Base-by-base conservation (phyloP, 345 rosid species). In the Chamaenerion angustifolium region DNA sequence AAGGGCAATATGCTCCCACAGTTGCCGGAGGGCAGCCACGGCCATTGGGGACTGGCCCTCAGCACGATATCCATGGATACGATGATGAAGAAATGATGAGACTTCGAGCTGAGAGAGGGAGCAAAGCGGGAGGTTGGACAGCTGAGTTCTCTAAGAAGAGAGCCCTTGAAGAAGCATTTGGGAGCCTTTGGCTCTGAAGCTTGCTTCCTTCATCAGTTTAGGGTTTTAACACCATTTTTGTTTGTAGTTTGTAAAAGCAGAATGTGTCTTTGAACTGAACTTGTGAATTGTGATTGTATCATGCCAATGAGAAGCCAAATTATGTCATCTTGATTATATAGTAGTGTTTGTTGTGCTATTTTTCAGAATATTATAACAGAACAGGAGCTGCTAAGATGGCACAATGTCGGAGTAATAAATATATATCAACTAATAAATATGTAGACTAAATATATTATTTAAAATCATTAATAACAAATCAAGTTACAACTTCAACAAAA, bases 151-250 rank as follows among this genome's bases (percentile, higher is more conserved):
- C 82, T 76, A 88, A 68, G 80, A 93, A 63, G 70, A 80, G 95
- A 58, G 83, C 94, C 46, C 62, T 88, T 11, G 96, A 88, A 73
- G 99, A 93, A 73, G 99, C 95, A 53, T 85, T 88, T 66, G 72
- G 81, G 1, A 74, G 85, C 78, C 68, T 93, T 64, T 93, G 95
- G 94, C 55, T 88, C 58, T 92, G 69, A 77, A 45, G 45, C 55
- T 49, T 3, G 8, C 19, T 17, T 54, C 4, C 40, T 14, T n/a
- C n/a, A n/a, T 16, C 44, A 1, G 4, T 31, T 40, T 46, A 13
- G n/a, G 16, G 51, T 46, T 18, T n/a, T n/a, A n/a, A 18, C 49
- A 2, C 43, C n/a, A n/a, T n/a, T 43, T 42, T 17, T 45, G 49
- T 42, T 14, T 37, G 46, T 42, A 23, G 37, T 10, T 2, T 42